These are phyloP conservation scores for Cryptosporidium meleagridis DNA, from an alignment of 169 alveolate genomes.

Conservation along the genomic window DNA sequence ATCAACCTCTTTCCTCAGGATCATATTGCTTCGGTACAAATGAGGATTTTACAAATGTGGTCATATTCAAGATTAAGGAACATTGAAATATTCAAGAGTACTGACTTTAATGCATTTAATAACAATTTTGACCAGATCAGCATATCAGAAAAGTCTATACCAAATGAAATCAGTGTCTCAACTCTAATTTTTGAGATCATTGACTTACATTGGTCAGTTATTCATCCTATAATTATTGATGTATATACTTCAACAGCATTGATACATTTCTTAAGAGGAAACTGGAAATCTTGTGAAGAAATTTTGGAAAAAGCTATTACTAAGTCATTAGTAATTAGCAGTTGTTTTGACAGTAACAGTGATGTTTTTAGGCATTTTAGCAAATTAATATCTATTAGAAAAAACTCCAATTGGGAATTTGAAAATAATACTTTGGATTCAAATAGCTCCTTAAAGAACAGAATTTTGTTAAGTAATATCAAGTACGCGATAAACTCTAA, in stretches of 20 bases:
- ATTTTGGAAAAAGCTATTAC: constrained; percentile 67
- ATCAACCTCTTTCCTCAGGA: constrained; percentile 56
- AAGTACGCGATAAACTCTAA: constrained; percentile 16
- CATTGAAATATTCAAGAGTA: neutral
- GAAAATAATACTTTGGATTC: constrained; percentile 41
- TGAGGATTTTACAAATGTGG: constrained; percentile 60
- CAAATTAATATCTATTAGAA: neutral
- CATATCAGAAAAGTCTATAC: constrained; percentile 47
- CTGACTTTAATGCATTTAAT: neutral
- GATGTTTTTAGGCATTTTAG: constrained; percentile 54
- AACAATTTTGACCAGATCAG: neutral
- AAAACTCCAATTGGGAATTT: constrained; percentile 57
- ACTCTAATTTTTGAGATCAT: constrained; percentile 54
- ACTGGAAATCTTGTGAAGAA: constrained; percentile 65
- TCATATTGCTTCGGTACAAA: constrained; percentile 47
- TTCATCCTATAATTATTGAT: constrained; percentile 70
- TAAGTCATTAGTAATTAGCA: constrained; percentile 48
- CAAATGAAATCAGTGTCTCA: constrained; percentile 56
- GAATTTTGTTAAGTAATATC: constrained; percentile 46
- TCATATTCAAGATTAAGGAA: constrained; percentile 57
- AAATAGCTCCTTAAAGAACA: constrained; percentile 8
- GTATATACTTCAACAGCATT: constrained; percentile 57
- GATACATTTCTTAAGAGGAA: constrained; percentile 57
- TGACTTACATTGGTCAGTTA: constrained; percentile 65
- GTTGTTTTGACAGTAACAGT: constrained; percentile 16